Evolutionary conservation across 352 stramenopile genomes (phyloP), one percentile per base, ranked within the genome.

Genomic region (Pythium utonaiense): DNA sequence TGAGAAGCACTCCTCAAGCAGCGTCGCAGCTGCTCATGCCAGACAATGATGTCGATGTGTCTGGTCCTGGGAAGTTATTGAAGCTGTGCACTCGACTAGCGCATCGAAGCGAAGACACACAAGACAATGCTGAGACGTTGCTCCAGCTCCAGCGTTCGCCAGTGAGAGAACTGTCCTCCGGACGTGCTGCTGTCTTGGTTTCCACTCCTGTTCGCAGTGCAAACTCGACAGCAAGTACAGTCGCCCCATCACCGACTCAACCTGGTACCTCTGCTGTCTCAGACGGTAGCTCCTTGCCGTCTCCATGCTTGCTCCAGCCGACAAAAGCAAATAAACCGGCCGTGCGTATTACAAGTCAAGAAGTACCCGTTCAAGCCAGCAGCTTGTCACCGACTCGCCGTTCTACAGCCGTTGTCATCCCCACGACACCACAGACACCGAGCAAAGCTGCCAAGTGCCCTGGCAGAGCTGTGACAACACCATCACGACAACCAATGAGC

Each of bases 61-160:
- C 22, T 17, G 22, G 25, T 21, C 6, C 24, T 17, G 54, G 56
- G 9, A 44, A 44, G 17, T 33, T 69, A 7, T 27, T 69, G 1
- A 53, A 44, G 27, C n/a, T 52, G 14, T 59, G 56, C 34, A 17
- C 9, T 8, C 49, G 27, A 12, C 16, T 61, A 3, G 44, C 51
- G 6, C 56, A 22, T 28, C 56, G 52, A 31, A 69, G 62, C 31
- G 50, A 60, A 9, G 62, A 69, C 6, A 66, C 49, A 1, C 24
- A 69, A 57, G 55, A 61, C 16, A 69, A 69, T 22, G 62, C 62
- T 6, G 44, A 28, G 7, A 38, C 49, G 55, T 28, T 69, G n/a
- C 51, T 69, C 9, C 41, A 65, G 9, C 28, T 69, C 3, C 56
- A 69, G 48, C 61, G 47, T 3, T 62, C 60, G 16, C 53, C 59